Base-by-base conservation (phyloP, 768 basidiomycete species). In the Russula lepida region DNA sequence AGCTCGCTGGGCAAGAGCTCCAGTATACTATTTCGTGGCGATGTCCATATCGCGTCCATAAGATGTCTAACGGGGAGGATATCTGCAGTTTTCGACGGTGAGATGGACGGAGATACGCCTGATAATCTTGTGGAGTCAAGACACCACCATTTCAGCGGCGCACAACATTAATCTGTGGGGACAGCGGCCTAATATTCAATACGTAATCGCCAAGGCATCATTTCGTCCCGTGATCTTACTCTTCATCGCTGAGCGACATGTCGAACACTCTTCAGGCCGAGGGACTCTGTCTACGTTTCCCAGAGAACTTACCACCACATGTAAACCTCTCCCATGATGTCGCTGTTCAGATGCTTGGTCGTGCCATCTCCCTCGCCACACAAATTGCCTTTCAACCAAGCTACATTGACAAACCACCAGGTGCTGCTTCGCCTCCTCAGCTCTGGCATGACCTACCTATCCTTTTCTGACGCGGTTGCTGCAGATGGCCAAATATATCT, bases 401-500 rank as follows among this genome's bases (percentile, higher is more conserved):
- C 2, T 92, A 82, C 67, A 81, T 92, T 37, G 90, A 92, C 78
- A 87, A 86, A 65, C 89, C 89, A 33, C 66, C 73, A 67, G 89
- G 89, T 88, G 6, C 57, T 48, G 35, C 55, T 8, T 13, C 33
- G 39, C 19, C 41, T n/a, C 33, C 27, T 21, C 32, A 27, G 5
- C 15, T 25, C 48, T 19, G 8, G 7, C 39, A 3, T n/a, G 1
- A 27, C n/a, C 23, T 7, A 2, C 1, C 19, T 35, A 15, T 50
- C 25, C 15, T 28, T 33, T 51, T 39, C 33, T 54, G 13, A 28
- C 46, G 33, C 51, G 17, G 43, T 44, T 44, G 35, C 49, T 44
- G 9, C 57, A 88, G 89, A 89, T 68, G 87, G 86, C 0, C 79
- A 84, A 67, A 73, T 85, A 32, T 75, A 79, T 37, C 78, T 92